Evolutionary conservation across 2,329 filamentous ascomycete genomes (phyloP), one percentile per base, ranked within the genome.

Genomic region (Ploettnerulaceae sp.): DNA sequence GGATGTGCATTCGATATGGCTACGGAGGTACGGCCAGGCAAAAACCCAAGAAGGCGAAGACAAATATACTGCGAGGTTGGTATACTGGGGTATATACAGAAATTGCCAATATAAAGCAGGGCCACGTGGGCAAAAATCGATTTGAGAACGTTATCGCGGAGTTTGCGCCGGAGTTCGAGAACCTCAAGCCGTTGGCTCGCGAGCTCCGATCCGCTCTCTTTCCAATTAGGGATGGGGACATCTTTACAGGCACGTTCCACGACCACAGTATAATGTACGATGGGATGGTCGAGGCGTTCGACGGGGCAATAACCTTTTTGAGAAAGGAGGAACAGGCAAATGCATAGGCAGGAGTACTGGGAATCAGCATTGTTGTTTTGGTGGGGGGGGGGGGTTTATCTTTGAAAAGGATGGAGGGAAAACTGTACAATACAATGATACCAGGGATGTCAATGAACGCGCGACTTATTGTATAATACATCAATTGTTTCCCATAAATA

Each of bases 61-160:
- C 33, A 17, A 49, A 29, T 35, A 9, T 35, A 33, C 25, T 53
- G 3, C 29, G 29, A 37, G 29, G 47, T 35, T 64, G 51, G 59
- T 63, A 62, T 52, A 57, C 49, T 33, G 51, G 58, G 28, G 56
- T 5, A 21, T 61, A 59, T 47, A 34, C 43, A 38, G 32, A 60
- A 21, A 63, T 53, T 42, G 37, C 32, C 12, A n/a, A 24, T 5
- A 50, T 35, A 5, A 53, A 53, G 43, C 17, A 34, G 8, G 48
- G 39, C 5, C n/a, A 49, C 37, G 46, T 52, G 21, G 44, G 31
- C 14, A 48, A 52, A 49, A 53, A 50, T 26, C 1, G 37, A 33
- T 53, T 55, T 48, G 45, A 55, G 36, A 42, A 47, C 20, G 43
- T 51, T 28, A 46, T 53, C 24, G n/a, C n/a, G n/a, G n/a, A n/a